Conservation (phyloP, 2,329 filamentous ascomycete species). For the Pseudonectria foliicola region DNA sequence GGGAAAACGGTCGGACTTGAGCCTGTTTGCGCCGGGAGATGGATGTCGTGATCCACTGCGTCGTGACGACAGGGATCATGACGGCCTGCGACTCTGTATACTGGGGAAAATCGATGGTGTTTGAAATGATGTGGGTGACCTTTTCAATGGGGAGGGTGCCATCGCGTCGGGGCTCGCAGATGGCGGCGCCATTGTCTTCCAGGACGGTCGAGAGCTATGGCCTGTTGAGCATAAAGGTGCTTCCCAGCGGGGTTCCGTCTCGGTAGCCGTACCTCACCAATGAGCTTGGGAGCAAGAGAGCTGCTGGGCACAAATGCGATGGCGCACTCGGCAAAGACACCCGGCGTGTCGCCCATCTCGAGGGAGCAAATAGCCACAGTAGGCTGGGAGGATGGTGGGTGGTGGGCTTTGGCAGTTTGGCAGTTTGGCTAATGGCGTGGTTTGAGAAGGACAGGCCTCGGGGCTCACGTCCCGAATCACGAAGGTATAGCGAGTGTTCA, state of each 20-base stretch:
- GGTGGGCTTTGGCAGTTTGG: too few species aligned
- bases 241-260: too few species aligned
- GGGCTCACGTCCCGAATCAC: too few species aligned
- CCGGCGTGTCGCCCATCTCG: constrained; percentile 24
- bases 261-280: constrained; percentile 30
- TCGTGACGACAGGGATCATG: constrained; percentile 78
- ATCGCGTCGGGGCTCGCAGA: constrained; percentile 40
- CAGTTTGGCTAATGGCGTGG: too few species aligned
- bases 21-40: constrained; percentile 62
- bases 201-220: constrained; percentile 37
- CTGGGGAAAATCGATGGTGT: constrained; percentile 85
- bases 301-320: constrained; percentile 40
- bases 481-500: too few species aligned
- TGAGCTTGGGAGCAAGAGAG: constrained; percentile 31
- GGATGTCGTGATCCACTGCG: constrained; percentile 70
- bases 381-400: background rate
- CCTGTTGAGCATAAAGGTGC: background rate
- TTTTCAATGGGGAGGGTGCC: constrained; percentile 41
- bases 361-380: background rate
- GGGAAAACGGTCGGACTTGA: constrained; percentile 78
- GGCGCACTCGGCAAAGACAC: constrained; percentile 35
- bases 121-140: constrained; percentile 54
- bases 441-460: too few species aligned
- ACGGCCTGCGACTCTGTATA: constrained; percentile 67
- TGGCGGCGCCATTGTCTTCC: constrained; percentile 42